Evolutionary conservation across 768 basidiomycete genomes (phyloP).

Genomic region (Gloeostereum incarnatum): DNA sequence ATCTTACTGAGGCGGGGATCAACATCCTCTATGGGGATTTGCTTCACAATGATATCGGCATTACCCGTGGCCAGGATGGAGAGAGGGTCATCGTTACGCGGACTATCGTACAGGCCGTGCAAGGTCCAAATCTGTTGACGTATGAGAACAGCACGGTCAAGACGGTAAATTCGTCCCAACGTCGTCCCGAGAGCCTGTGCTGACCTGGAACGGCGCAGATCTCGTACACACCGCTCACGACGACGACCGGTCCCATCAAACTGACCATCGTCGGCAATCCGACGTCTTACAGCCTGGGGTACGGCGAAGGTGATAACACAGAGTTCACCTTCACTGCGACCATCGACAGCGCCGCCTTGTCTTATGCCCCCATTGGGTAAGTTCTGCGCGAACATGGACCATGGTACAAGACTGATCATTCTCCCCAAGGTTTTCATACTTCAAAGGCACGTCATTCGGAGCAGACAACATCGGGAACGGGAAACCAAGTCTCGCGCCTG

Average conservation of each 20-base stretch:
- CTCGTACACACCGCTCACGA: too few relatives aligned
- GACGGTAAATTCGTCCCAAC: conserved; percentile 12
- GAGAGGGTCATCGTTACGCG: conserved; percentile 18
- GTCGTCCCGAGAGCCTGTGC: not conserved
- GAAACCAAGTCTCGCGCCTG: conserved; percentile 22
- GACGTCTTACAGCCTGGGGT: conserved; percentile 21
- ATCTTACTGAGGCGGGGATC: conserved; percentile 26
- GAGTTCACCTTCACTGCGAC: conserved; percentile 16
- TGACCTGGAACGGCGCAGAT: conserved; percentile 3
- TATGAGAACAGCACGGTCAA: conserved; percentile 19
- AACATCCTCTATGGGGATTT: conserved; percentile 25
- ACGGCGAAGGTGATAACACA: conserved; percentile 19
- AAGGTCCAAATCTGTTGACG: conserved; percentile 25
- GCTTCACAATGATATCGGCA: conserved; percentile 27
- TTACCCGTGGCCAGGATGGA: conserved; percentile 15
- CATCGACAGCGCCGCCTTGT: conserved; percentile 22
- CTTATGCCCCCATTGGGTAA: conserved; percentile 23
- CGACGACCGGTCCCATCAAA: conserved; percentile 15
- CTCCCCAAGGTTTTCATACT: conserved; percentile 16
- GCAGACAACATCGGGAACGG: conserved; percentile 29
- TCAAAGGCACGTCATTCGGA: conserved; percentile 26
- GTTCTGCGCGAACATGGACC: too few relatives aligned
- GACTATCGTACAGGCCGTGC: conserved; percentile 18
- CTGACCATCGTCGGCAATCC: conserved; percentile 19
- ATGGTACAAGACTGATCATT: not conserved